phyloP scores from a whole-genome alignment of 2,329 filamentous ascomycete species.

The Aspergillus texensis region DNA sequence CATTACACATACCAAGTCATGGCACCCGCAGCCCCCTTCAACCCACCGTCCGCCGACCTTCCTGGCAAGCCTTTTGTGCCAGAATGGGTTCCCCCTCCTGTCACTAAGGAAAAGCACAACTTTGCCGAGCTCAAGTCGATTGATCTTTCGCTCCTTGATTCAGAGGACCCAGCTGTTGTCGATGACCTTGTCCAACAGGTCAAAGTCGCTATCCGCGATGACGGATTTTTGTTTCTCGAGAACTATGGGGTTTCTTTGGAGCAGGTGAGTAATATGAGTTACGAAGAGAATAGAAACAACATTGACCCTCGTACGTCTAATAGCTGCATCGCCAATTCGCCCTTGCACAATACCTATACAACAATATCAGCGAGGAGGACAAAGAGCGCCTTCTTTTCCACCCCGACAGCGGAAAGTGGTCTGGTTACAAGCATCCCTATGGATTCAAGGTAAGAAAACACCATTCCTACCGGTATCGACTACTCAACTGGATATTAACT shows the following conservation, averaged over 20 bases:
- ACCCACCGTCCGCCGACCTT: conserved; percentile 41
- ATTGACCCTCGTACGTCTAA: neutral
- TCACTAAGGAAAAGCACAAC: conserved; percentile 49
- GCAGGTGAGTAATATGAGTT: conserved; percentile 27
- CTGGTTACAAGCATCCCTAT: conserved; percentile 55
- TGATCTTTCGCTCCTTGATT: conserved; percentile 49
- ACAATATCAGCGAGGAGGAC: conserved; percentile 54
- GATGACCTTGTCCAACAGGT: conserved; percentile 48
- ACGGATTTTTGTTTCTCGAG: conserved; percentile 52
- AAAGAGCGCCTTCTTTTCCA: conserved; percentile 52
- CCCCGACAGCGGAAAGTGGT: conserved; percentile 53
- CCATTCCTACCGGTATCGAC: neutral
- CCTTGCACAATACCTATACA: conserved; percentile 54
- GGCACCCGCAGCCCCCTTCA: conserved; percentile 42
- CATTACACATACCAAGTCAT: conserved; percentile 17
- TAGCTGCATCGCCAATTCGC: conserved; percentile 54
- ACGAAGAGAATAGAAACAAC: neutral
- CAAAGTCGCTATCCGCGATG: conserved; percentile 47
- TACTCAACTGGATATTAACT: neutral
- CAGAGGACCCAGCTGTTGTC: conserved; percentile 46
- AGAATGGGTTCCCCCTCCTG: conserved; percentile 48
- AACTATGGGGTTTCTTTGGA: conserved; percentile 55
- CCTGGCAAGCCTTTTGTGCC: conserved; percentile 47
- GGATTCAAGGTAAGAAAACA: conserved; percentile 43
- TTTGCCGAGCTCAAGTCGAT: conserved; percentile 49